Evolutionary conservation across 129 eudicot species (phyloP).

Genomic region (Flaveria linearis): DNA sequence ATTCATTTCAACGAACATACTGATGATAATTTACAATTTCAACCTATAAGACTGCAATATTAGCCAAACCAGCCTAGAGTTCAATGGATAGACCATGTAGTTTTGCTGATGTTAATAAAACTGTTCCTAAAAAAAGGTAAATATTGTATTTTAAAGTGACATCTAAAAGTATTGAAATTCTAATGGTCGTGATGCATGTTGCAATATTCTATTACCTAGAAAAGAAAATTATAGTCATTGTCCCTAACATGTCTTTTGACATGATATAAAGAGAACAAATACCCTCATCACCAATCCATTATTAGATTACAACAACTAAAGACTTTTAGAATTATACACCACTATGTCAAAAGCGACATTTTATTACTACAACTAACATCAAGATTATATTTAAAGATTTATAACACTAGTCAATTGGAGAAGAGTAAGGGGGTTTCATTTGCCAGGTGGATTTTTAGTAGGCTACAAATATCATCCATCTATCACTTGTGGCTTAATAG

Average conservation of each 20-base stretch:
- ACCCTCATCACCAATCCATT: neutral
- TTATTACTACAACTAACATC: neutral
- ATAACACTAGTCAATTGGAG: too few species aligned
- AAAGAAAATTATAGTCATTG: neutral
- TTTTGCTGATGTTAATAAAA: too few species aligned
- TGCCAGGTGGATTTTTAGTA: too few species aligned
- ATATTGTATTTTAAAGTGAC: neutral
- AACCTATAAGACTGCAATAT: too few species aligned
- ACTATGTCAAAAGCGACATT: neutral
- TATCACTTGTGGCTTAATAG: too few species aligned
- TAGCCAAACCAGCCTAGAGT: too few species aligned
- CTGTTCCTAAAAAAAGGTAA: neutral
- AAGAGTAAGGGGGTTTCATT: too few species aligned
- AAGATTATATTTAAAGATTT: too few species aligned
- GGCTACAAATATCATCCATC: too few species aligned
- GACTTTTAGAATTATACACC: neutral
- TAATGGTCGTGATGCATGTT: conserved; percentile 12
- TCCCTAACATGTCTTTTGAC: neutral
- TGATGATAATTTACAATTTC: too few species aligned
- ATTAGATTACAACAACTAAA: neutral
- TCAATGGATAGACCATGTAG: too few species aligned
- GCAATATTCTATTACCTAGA: neutral
- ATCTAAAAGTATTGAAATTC: neutral
- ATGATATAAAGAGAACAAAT: neutral
- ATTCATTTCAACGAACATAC: too few species aligned